Evolutionary conservation across 129 eudicot species (phyloP), one percentile per base, ranked within the genome.

Genomic region (Dittrichia graveolens): DNA sequence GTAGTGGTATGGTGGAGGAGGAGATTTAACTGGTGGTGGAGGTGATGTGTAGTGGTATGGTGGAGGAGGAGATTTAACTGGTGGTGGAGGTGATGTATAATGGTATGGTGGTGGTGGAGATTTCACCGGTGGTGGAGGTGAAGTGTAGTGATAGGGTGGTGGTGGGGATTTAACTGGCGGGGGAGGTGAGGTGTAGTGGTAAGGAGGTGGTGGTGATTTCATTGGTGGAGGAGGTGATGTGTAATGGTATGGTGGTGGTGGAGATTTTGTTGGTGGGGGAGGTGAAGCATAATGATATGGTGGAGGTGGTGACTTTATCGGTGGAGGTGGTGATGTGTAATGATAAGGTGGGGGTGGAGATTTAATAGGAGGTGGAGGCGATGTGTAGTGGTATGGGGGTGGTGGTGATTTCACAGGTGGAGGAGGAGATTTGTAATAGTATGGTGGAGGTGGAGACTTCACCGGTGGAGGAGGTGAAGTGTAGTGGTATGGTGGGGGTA

Each of bases 161-260:
- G 78, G 85, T 3, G 85, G 78, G 0, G 81, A 76, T 10, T 75
- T 65, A 0, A 0, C 7, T 0, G 79, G 81, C 4, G 75, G 81
- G 8, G 82, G 71, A 0, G 82, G 76, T 0, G 77, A 71, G 0
- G 49, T 57, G 7, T 68, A 69, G 24, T 69, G 64, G 19, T 67
- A 59, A 3, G 76, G 77, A 1, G 81, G 71, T 1, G 76, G 63
- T 7, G 72, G 72, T 0, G 57, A 74, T 1, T 74, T 74, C 5
- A 0, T 0, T 0, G 75, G 70, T 3, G 81, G 77, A 5, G 81
- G 77, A 0, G 81, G 71, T 0, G 75, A 76, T 0, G 37, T 58
- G 81, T 76, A 76, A 14, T 76, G 61, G 45, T 74, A 74, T 0
- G 81, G 81, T 6, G 80, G 80, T 2, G 69, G 69, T 11, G 78